Base-by-base conservation (phyloP, 169 alveolate genomes). In the Plasmodium malariae region DNA sequence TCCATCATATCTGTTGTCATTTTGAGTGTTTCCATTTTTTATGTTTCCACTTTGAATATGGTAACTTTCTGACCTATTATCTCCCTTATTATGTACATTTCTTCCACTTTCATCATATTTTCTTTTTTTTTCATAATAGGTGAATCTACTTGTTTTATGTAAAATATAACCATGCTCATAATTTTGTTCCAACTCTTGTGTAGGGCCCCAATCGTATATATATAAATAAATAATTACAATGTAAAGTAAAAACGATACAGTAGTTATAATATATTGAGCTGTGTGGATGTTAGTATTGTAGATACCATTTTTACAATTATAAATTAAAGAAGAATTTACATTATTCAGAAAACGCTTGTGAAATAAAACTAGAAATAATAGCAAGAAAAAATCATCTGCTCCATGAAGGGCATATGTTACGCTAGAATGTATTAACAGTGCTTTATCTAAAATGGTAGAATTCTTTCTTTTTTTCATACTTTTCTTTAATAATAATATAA, bases 241-340 rank as follows among this genome's bases (percentile, higher is more conserved):
- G 24, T 80, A 80, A 69, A 80, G n/a, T 6, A 49, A 65, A 80
- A 80, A 67, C 19, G 43, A 54, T n/a, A 80, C 17, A 4, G 19
- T 57, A 65, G 67, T 80, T 34, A 80, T 28, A 14, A 51, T 54
- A 65, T 30, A 80, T 48, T 80, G 90, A 80, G 51, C 63, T 59
- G 48, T 65, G 48, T 80, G 90, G 7, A 80, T 69, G 51, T 80
- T 80, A n/a, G 17, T 24, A 70, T 80, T 80, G 40, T 80, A 80
- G 48, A 80, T 32, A 49, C 59, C 80, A 68, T 80, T 80, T 43
- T 65, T 80, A 59, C 67, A 43, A 34, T 80, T 59, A 80, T 34
- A 37, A 48, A 7, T 26, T 48, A 80, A 40, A 54, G 55, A 80
- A 17, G 69, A 19, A 32, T 67, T 80, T 26, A 24, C 9, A 28